Base-by-base conservation (phyloP, 2,329 filamentous ascomycete species). In the Fusarium newnesense region DNA sequence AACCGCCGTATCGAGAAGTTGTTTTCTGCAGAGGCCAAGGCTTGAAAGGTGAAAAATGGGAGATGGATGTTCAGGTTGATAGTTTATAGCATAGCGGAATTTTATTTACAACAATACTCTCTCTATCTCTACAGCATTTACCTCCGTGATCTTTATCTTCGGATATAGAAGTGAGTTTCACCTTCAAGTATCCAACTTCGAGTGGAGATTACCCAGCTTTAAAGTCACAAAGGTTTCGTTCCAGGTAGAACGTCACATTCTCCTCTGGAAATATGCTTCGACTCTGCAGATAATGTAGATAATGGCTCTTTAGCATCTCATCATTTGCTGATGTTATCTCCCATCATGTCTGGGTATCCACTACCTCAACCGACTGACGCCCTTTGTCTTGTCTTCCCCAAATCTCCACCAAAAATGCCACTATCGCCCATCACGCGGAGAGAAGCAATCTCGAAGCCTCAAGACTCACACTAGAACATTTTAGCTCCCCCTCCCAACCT, bases 1-100 rank as follows among this genome's bases (percentile, higher is more conserved):
- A 76, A 76, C 37, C 67, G 69, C 19, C 67, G 77, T 9, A 79
- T 79, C 30, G 75, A 75, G 26, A 76, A 76, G 36, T 30, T 79
- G n/a, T 76, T 75, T 62, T 11, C 49, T n/a, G 9, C 53, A 18
- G 72, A 49, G 18, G 4, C 64, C 0, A 69, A 69, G 43, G 59
- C 26, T 30, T 69, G 24, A 18, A 3, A 42, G n/a, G 21, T 10
- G 6, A 42, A 56, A 36, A 36, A 19, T 21, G 9, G n/a, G 7
- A 13, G 18, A 10, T 16, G 13, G 19, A n/a, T 18, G 11, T 10
- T 1, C 7, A 39, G 11, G 44, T 26, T 68, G 26, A 44, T 24
- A 39, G 40, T 21, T 62, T n/a, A 57, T 47, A 68, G 65, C 65
- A 68, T 56, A 68, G 56, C 64, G 65, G 19, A 43, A 4, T 36